Percentiles rank a stretch among this genome's conserved stretches.
Conservation (phyloP, 805 yeast species). For the Cyberlindnera euphorbiae region DNA sequence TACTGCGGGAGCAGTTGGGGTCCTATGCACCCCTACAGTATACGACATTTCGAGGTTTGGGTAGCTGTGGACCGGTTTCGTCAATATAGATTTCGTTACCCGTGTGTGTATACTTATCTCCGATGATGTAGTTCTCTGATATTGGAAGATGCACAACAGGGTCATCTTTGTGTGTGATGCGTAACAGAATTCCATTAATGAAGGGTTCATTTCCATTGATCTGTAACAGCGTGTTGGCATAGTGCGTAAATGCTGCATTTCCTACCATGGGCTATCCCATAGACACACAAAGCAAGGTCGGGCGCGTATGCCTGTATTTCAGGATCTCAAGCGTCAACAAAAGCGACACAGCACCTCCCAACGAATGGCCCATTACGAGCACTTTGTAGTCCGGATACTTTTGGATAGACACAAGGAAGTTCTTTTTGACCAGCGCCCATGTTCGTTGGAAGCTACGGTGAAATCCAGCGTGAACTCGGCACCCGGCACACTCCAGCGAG, state of each 20-base stretch:
- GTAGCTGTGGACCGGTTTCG: conserved; percentile 16
- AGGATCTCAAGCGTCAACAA: conserved; percentile 13
- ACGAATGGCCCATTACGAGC: conserved; percentile 24
- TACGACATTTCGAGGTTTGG: conserved; percentile 51
- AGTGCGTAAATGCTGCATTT: conserved; percentile 14
- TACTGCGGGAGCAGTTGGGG: conserved; percentile 40
- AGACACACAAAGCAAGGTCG: conserved; percentile 8
- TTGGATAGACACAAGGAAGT: neutral
- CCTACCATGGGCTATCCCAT: conserved; percentile 29
- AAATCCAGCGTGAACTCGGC: conserved; percentile 25
- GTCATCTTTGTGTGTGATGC: conserved; percentile 24
- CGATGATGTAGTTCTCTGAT: conserved; percentile 14
- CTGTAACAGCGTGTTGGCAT: conserved; percentile 11
- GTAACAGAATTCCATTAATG: conserved; percentile 6
- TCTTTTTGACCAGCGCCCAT: conserved; percentile 6
- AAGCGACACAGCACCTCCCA: conserved; percentile 26
- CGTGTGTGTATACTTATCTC: conserved; percentile 17
- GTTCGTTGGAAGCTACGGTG: conserved; percentile 13
- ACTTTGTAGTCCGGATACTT: conserved; percentile 12
- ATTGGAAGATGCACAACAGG: conserved; percentile 26
- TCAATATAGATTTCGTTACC: conserved; percentile 23
- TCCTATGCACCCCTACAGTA: conserved; percentile 66
- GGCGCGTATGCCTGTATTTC: conserved; percentile 1
- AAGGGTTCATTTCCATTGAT: conserved; percentile 3
- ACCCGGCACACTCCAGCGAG: conserved; percentile 13